A percentile compares a stretch with the other conserved stretches of the same genome.
Evolutionary conservation across 192 early-diverging fungal genomes (phyloP).

Genomic region (Podila horticola): DNA sequence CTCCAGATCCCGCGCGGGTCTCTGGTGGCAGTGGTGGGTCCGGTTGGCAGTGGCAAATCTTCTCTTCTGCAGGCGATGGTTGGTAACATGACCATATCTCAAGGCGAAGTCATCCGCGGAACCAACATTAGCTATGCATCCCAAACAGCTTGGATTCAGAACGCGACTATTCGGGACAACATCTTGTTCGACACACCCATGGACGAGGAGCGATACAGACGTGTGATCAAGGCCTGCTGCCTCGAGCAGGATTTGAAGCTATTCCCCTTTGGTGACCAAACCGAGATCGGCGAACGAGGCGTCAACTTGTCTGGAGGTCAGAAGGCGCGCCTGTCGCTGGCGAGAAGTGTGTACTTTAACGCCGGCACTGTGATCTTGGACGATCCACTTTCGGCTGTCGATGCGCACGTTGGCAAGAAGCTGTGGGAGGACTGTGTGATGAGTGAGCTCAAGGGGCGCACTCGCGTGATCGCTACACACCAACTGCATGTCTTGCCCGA

Average conservation of each 20-base stretch:
- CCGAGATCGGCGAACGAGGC: slow-evolving; percentile 81
- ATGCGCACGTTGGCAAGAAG: slow-evolving; percentile 60
- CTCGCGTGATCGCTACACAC: slow-evolving; percentile 82
- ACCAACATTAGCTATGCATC: slow-evolving; percentile 77
- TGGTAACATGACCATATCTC: slow-evolving; percentile 70
- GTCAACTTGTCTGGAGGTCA: slow-evolving; percentile 89
- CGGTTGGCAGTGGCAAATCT: slow-evolving; percentile 83
- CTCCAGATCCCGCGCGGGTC: slow-evolving; percentile 43
- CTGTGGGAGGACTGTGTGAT: slow-evolving; percentile 2
- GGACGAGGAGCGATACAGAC: slow-evolving; percentile 45
- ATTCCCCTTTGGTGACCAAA: slow-evolving; percentile 62
- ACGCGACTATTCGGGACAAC: slow-evolving; percentile 70
- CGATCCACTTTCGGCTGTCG: slow-evolving; percentile 59
- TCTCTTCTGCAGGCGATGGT: slow-evolving; percentile 80
- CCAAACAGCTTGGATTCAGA: slow-evolving; percentile 89
- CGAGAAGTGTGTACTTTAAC: slow-evolving; percentile 79
- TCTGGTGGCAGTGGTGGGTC: slow-evolving; percentile 80
- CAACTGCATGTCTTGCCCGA: slow-evolving; percentile 79
- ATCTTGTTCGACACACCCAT: slow-evolving; percentile 71
- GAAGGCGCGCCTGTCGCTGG: slow-evolving; percentile 66
- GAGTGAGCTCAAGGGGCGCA: slow-evolving; percentile 59
- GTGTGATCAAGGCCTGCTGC: slow-evolving; percentile 76
- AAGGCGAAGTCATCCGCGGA: slow-evolving; percentile 62
- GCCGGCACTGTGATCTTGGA: slow-evolving; percentile 83
- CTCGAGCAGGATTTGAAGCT: slow-evolving; percentile 80